Conservation (phyloP, 495 filamentous ascomycete species). For the Penicillium verhagenii region DNA sequence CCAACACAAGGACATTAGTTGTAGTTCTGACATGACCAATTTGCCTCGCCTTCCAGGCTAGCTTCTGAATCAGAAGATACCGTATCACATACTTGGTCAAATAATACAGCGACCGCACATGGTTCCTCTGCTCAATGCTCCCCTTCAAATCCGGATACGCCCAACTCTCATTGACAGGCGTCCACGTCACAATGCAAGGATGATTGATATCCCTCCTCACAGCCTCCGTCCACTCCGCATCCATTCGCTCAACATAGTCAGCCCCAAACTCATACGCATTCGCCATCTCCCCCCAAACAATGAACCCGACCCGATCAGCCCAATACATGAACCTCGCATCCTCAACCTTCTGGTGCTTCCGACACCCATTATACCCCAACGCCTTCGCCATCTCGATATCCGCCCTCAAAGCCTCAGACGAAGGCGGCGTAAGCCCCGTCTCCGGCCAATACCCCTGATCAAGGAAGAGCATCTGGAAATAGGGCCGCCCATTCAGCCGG, state of each 20-base stretch:
- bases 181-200: constrained; percentile 61
- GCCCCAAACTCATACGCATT: constrained; percentile 49
- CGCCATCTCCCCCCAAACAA: constrained; percentile 44
- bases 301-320: constrained; percentile 40
- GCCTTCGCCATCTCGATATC: constrained; percentile 35
- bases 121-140: constrained; percentile 54
- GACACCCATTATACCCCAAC: constrained; percentile 38
- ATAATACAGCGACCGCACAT: constrained; percentile 57
- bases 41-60: too few relatives aligned
- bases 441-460: constrained; percentile 43
- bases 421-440: constrained; percentile 40
- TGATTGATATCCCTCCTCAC: constrained; percentile 60
- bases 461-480: constrained; percentile 38
- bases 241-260: constrained; percentile 52
- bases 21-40: not conserved
- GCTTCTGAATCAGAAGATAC: too few relatives aligned
- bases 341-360: constrained; percentile 45
- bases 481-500: constrained; percentile 36
- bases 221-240: constrained; percentile 55
- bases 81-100: constrained; percentile 52
- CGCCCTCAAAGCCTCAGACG: constrained; percentile 27
- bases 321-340: constrained; percentile 39
- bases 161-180: constrained; percentile 63
- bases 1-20: not conserved
- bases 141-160: constrained; percentile 51